Evolutionary conservation across 352 stramenopile genomes (phyloP), one percentile per base, ranked within the genome.

Genomic region (Proteromonas lacertae): DNA sequence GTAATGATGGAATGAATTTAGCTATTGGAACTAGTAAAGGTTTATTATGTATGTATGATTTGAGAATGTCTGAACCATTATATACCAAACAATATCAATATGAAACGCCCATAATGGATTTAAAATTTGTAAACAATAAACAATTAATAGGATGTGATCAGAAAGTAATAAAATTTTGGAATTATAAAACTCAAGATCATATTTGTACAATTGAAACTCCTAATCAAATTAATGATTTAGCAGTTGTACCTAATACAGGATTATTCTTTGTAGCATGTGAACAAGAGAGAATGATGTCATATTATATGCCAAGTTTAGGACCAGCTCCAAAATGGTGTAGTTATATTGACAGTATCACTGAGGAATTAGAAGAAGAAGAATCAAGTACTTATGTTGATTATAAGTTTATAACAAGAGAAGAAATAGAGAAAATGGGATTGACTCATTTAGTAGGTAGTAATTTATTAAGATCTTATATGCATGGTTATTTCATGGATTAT

Each of bases 401-500:
- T 59, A 92, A 93, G 51, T 97, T 97, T 55, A 67, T 95, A 14
- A 92, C 77, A 18, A 59, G 68, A 8, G 50, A 77, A 9, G 80
- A 94, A 49, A 62, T 97, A 24, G 59, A 83, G 38, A 62, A 67
- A 17, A 73, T 99, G n/a, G 82, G 81, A 25, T 64, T 93, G n/a
- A 66, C 77, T 37, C 80, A 94, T 46, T 61, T 99, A 24, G 66
- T 97, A 30, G 87, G 87, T 28, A 94, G 81, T 25, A 72, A 79
- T 12, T 46, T 96, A 44, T 60, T 99, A 18, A 47, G 57, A 14
- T 80, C 78, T 7, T 97, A 99, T 61, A 97, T 97, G 84, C 87
- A 99, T 59, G 87, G 87, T 32, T 99, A 92, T 59, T 99, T 97
- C 55, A 96, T 99, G 59, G 80, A 97, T 49, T 81, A 76, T 21